phyloP scores from a whole-genome alignment of 495 filamentous ascomycete genomes.

The Neurospora africana region DNA sequence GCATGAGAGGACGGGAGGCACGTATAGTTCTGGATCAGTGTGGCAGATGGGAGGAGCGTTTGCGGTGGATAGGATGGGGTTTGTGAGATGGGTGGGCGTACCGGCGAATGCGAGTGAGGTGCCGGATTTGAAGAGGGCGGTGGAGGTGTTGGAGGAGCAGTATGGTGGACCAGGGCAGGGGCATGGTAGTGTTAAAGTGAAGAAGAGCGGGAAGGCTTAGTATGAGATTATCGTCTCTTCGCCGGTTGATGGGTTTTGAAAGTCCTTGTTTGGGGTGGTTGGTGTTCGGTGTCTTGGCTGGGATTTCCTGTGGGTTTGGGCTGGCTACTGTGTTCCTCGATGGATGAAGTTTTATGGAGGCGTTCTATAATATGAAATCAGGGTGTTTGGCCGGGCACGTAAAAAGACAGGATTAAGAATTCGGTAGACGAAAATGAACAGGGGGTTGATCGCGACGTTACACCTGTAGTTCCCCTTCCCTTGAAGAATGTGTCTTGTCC shows the following conservation, averaged over 20 bases:
- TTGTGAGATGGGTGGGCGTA: constrained; percentile 36
- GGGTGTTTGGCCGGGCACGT: neutral
- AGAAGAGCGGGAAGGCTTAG: constrained; percentile 6
- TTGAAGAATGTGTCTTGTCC: neutral
- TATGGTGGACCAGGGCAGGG: constrained; percentile 11
- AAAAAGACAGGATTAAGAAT: neutral
- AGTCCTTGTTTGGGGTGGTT: neutral
- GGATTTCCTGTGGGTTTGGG: neutral
- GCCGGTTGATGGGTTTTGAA: neutral
- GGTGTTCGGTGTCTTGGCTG: neutral
- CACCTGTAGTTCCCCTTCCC: neutral
- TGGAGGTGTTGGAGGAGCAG: constrained; percentile 21
- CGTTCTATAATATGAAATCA: neutral
- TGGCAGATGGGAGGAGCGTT: constrained; percentile 52
- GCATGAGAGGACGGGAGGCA: neutral
- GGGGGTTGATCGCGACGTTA: neutral
- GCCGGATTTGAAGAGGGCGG: constrained; percentile 37
- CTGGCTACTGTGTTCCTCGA: neutral
- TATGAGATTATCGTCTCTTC: constrained; percentile 8
- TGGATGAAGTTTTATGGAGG: neutral
- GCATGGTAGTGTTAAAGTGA: constrained; percentile 29
- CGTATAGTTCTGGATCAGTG: constrained; percentile 14
- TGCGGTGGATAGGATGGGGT: constrained; percentile 39
- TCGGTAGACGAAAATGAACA: neutral
- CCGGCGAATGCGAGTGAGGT: constrained; percentile 37